Base-by-base conservation (phyloP, 306 rosid genomes). In the Hippophae tibetana region DNA sequence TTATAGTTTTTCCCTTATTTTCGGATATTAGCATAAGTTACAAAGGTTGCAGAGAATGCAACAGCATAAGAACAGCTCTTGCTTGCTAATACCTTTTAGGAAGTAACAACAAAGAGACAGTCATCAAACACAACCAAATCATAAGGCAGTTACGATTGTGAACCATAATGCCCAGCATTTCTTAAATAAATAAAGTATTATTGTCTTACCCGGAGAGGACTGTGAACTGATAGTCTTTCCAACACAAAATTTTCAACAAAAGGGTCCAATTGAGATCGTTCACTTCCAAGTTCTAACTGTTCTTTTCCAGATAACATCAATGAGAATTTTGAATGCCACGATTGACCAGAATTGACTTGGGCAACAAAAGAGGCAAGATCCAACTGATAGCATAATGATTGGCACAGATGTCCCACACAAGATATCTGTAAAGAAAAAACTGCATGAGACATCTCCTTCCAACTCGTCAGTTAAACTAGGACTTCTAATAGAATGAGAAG, bases 321-420 rank as follows among this genome's bases (percentile, higher is more conserved):
- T 7, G 98, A 85, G 38, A 71, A 72, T 63, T 92, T 87, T 65
- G 89, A 81, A 74, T 78, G 78, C 95, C 96, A 92, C 59, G 89
- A 56, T 71, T 58, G 81, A 60, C 96, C 98, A 74, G 98, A 92
- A 78, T 92, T 92, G 65, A 87, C 89, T 63, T 81, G 72, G 46
- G 96, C 87, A 71, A 92, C 96, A 63, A 92, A 92, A 63, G 89
- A 80, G 58, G 98, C 92, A 78, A 92, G 86, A 76, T 92, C 98
- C 52, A 92, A 95, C 69, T 80, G 95, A 70, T 85, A 85, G 74
- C 98, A 92, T 54, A 92, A 74, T 64, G 87, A 72, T 72, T 87
- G 92, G 62, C 96, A 92, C 18, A 92, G 92, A 78, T 87, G 86
- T 67, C 85, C 89, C 84, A 92, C 92, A 43, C 95, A 92, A 46